Evolutionary conservation across 2,329 filamentous ascomycete genomes (phyloP).

Genomic region (Monilinia fructicola): DNA sequence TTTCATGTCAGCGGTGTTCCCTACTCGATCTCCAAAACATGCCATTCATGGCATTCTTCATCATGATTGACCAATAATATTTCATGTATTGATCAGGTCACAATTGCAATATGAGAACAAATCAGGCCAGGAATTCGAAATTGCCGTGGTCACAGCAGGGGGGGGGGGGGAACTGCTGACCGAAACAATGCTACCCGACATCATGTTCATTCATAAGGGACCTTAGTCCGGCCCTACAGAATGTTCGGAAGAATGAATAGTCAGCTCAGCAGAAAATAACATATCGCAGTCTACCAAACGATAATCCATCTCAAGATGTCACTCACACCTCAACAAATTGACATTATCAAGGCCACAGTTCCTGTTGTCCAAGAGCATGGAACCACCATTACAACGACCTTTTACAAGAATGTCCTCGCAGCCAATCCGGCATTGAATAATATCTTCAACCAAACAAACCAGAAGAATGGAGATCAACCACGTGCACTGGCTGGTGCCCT

Average conservation of each 20-base stretch:
- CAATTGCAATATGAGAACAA: background rate
- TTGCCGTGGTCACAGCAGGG: background rate
- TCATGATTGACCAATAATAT: background rate
- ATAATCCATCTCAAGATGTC: constrained; percentile 38
- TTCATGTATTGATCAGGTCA: background rate
- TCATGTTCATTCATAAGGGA: background rate
- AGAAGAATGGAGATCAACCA: constrained; percentile 66
- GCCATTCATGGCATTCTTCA: constrained; percentile 1
- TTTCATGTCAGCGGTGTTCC: background rate
- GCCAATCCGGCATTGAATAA: constrained; percentile 65
- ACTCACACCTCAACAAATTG: constrained; percentile 63
- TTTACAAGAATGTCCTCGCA: constrained; percentile 68
- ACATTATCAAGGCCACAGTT: constrained; percentile 74
- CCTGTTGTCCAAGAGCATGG: constrained; percentile 71
- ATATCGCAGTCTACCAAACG: background rate
- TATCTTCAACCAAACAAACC: constrained; percentile 70
- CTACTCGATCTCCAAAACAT: background rate
- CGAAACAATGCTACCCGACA: background rate
- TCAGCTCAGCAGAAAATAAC: background rate
- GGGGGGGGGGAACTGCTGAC: background rate
- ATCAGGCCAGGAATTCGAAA: constrained; percentile 1
- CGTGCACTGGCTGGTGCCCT: constrained; percentile 68
- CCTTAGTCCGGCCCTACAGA: background rate
- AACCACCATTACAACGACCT: constrained; percentile 65
- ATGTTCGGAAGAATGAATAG: background rate